Evolutionary conservation across 768 basidiomycete species (phyloP).

Genomic region (Rhizopogon salebrosus): DNA sequence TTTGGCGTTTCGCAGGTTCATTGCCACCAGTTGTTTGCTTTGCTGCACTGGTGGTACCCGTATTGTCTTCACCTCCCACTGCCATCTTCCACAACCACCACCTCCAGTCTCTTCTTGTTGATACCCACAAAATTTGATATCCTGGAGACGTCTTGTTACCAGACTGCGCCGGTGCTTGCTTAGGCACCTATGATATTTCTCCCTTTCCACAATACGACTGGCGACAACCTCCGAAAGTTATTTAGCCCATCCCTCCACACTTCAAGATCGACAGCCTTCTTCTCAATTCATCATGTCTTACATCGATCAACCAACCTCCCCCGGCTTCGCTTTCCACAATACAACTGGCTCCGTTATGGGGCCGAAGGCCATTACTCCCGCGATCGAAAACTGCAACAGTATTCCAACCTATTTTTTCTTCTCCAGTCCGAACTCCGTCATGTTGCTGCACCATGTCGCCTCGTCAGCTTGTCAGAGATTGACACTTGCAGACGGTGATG

Average conservation of each 20-base stretch:
- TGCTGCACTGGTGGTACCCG: not conserved
- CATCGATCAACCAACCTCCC: conserved; percentile 54
- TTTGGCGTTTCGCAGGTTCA: conserved; percentile 8
- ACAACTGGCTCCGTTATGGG: conserved; percentile 60
- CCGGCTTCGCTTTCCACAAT: no score
- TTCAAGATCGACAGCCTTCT: conserved; percentile 1
- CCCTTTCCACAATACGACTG: not conserved
- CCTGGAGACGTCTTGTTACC: conserved; percentile 14
- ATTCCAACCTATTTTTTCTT: conserved; percentile 98
- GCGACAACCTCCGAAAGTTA: conserved; percentile 4
- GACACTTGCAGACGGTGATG: conserved; percentile 99
- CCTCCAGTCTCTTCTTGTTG: conserved; percentile 16
- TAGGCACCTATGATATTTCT: conserved; percentile 8
- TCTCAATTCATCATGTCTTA: conserved; percentile 45
- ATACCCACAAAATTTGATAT: conserved; percentile 31
- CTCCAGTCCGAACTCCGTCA: conserved; percentile 97
- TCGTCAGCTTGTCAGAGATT: conserved; percentile 94
- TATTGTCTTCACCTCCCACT: not conserved
- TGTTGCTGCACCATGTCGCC: conserved; percentile 91
- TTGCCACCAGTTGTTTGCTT: conserved; percentile 7
- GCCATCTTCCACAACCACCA: not conserved
- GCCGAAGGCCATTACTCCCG: conserved; percentile 88
- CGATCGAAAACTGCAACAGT: conserved; percentile 91
- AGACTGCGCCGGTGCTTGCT: conserved; percentile 39
- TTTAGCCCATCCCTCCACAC: conserved; percentile 4